Conservation (phyloP, 2,329 filamentous ascomycete species). For the Ophiostoma pallidulum region DNA sequence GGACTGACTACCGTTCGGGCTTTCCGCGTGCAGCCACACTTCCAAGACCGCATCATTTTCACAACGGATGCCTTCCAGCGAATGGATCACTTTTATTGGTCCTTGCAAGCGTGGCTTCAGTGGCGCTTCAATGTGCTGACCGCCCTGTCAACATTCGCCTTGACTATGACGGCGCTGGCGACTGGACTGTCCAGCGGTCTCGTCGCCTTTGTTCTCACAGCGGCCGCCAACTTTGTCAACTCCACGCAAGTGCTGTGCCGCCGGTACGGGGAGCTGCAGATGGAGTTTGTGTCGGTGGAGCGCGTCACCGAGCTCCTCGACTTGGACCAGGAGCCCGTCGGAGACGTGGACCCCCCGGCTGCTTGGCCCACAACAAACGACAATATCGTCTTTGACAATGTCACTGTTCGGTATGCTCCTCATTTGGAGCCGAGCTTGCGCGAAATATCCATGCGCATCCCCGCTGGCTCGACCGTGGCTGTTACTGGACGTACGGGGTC, state of each 20-base stretch:
- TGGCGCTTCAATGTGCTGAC: conserved; percentile 69
- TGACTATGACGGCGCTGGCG: conserved; percentile 67
- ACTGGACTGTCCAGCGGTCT: conserved; percentile 67
- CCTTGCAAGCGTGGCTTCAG: conserved; percentile 73
- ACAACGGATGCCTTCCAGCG: conserved; percentile 86
- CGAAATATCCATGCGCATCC: conserved; percentile 62
- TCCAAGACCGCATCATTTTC: conserved; percentile 68
- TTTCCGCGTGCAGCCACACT: conserved; percentile 67
- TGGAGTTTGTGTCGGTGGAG: conserved; percentile 87
- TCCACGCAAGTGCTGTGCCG: conserved; percentile 67
- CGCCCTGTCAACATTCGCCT: conserved; percentile 59
- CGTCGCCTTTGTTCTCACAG: conserved; percentile 73
- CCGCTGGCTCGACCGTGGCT: conserved; percentile 50
- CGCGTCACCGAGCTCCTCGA: conserved; percentile 73
- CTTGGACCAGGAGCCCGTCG: conserved; percentile 64
- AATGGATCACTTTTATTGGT: conserved; percentile 96
- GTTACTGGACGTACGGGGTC: conserved; percentile 78
- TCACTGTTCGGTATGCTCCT: conserved; percentile 71
- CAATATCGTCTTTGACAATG: conserved; percentile 65
- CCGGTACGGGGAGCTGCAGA: conserved; percentile 74
- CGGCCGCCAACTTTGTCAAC: conserved; percentile 58
- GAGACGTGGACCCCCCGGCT: conserved; percentile 48
- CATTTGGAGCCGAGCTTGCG: conserved; percentile 64
- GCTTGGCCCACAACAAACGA: conserved; percentile 67
- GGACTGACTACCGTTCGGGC: conserved; percentile 81